phyloP scores from a whole-genome alignment of 371 early-diverging fungal species.

The Mortierella sp. region DNA sequence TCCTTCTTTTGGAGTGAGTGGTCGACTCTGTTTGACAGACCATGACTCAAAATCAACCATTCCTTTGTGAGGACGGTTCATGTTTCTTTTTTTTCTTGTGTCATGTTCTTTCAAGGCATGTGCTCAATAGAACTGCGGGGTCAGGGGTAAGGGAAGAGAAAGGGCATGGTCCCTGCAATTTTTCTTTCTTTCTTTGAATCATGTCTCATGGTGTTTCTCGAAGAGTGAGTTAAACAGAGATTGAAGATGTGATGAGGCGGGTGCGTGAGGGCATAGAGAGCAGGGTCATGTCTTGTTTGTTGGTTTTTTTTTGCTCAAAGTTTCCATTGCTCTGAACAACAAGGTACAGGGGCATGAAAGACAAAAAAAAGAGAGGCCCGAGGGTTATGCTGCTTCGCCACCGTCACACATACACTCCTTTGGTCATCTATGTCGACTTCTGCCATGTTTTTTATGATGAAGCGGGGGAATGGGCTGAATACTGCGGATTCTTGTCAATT shows the following conservation, averaged over 20 bases:
- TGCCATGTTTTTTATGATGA: no score
- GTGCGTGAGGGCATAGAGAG: background rate
- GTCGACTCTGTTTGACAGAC: background rate
- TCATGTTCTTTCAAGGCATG: background rate
- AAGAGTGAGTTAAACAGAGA: background rate
- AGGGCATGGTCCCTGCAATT: background rate
- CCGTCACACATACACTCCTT: no score
- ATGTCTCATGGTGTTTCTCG: background rate
- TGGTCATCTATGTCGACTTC: no score
- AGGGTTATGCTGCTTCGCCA: no score
- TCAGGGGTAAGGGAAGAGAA: background rate
- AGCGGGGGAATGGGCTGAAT: no score
- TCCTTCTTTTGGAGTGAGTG: background rate
- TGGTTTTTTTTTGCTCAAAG: background rate
- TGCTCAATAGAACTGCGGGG: conserved; percentile 7
- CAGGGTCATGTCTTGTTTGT: background rate
- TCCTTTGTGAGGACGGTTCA: background rate
- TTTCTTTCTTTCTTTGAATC: background rate
- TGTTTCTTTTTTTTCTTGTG: background rate
- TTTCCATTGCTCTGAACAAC: background rate
- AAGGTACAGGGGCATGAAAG: background rate
- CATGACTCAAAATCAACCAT: background rate
- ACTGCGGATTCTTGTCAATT: no score
- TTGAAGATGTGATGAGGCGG: background rate
- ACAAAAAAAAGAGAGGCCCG: background rate